Evolutionary conservation across 305 asterid species (phyloP).

Genomic region (Withania somnifera): DNA sequence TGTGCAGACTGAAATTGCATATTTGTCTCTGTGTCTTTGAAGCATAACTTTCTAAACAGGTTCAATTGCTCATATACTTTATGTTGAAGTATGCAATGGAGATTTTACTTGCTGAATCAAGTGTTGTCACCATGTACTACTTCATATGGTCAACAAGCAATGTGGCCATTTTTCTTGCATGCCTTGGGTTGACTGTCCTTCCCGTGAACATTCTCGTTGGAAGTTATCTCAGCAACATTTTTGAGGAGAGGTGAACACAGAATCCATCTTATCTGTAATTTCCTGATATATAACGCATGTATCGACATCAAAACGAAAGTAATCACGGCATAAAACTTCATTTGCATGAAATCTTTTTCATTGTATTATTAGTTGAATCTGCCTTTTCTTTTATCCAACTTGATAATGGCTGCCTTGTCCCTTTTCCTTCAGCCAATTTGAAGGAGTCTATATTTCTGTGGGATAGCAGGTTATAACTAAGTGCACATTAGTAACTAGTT

Average conservation of each 20-base stretch:
- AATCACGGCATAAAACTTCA: background rate
- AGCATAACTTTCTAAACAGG: conserved; percentile 30
- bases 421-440: background rate
- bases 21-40: background rate
- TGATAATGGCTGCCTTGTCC: background rate
- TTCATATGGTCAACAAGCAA: conserved; percentile 66
- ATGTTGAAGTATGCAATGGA: conserved; percentile 85
- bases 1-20: background rate
- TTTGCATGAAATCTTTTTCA: background rate
- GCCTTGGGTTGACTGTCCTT: conserved; percentile 61
- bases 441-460: background rate
- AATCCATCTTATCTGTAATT: background rate
- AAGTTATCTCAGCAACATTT: conserved; percentile 62
- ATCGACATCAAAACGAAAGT: background rate
- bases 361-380: background rate
- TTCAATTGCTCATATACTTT: conserved; percentile 52
- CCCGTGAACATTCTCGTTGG: conserved; percentile 66
- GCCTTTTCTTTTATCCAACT: too few species aligned
- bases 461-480: background rate
- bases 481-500: background rate
- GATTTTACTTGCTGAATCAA: conserved; percentile 66
- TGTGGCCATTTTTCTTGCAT: conserved; percentile 57
- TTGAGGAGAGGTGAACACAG: conserved; percentile 53
- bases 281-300: background rate
- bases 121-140: conserved; percentile 54